phyloP scores from a whole-genome alignment of 805 yeast species.

The Yamadazyma kitorensis region DNA sequence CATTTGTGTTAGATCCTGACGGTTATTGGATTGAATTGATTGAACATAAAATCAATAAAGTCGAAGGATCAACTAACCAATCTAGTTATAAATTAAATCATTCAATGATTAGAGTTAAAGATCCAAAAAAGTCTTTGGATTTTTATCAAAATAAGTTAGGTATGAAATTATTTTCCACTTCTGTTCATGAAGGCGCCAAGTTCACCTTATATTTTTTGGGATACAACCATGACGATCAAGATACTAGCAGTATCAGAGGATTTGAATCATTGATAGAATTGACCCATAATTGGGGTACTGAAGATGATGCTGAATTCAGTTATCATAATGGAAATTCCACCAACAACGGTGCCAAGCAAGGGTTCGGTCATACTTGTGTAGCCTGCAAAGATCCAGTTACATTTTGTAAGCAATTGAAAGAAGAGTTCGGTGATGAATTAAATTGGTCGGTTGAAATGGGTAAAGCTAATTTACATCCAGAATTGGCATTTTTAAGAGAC shows the following conservation, averaged over 20 bases:
- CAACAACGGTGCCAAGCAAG: conserved; percentile 59
- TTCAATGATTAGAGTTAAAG: conserved; percentile 90
- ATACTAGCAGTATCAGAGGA: conserved; percentile 28
- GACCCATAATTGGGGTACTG: conserved; percentile 97
- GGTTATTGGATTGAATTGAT: conserved; percentile 96
- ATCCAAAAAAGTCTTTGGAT: conserved; percentile 68
- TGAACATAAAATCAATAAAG: conserved; percentile 48
- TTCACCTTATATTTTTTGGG: conserved; percentile 88
- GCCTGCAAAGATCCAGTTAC: conserved; percentile 60
- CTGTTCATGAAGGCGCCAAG: conserved; percentile 62
- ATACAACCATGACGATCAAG: conserved; percentile 46
- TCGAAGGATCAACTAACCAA: conserved; percentile 36
- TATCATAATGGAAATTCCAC: conserved; percentile 79
- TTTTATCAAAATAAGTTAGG: conserved; percentile 83
- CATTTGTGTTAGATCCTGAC: conserved; percentile 93
- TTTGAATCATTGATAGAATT: conserved; percentile 79
- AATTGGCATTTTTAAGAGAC: conserved; percentile 73
- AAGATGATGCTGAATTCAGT: conserved; percentile 64
- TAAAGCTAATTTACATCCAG: conserved; percentile 49
- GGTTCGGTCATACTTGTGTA: conserved; percentile 85
- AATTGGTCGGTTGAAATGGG: conserved; percentile 59
- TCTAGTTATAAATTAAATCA: conserved; percentile 67
- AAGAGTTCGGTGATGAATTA: conserved; percentile 36
- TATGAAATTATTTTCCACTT: conserved; percentile 62
- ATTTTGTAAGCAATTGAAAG: conserved; percentile 52